These are phyloP conservation scores for Rhodamnia rubescens DNA, from an alignment of 345 rosid species.

Conservation along the genomic window DNA sequence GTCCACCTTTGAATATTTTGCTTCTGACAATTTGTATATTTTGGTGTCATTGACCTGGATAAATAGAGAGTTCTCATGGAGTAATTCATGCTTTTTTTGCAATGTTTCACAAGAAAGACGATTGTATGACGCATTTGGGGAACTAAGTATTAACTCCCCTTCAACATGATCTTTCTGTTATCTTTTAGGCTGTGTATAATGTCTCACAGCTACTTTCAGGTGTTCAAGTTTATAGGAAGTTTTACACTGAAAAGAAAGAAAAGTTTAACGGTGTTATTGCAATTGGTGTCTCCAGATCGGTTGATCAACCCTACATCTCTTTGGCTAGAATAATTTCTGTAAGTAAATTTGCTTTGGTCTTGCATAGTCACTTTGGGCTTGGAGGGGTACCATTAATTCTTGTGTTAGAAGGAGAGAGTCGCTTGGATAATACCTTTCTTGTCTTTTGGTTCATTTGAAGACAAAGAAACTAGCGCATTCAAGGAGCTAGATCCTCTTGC, in stretches of 20 bases:
- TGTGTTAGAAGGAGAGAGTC: background rate
- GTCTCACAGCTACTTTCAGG: slow-evolving; percentile 18
- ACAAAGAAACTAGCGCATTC: background rate
- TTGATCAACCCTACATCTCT: slow-evolving; percentile 40
- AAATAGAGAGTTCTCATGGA: background rate
- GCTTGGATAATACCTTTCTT: background rate
- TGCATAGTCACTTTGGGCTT: background rate
- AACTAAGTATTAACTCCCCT: background rate
- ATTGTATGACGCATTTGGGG: background rate
- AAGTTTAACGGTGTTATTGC: slow-evolving; percentile 57
- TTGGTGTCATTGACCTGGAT: background rate
- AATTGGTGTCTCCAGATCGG: slow-evolving; percentile 31
- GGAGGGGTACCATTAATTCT: background rate
- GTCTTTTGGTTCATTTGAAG: background rate
- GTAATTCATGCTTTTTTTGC: background rate
- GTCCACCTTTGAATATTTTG: background rate
- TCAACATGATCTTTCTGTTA: background rate
- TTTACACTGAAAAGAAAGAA: slow-evolving; percentile 63
- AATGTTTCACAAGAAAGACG: background rate
- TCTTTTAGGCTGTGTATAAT: background rate
- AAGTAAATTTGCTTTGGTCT: background rate
- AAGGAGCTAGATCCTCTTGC: background rate
- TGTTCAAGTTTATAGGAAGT: slow-evolving; percentile 47
- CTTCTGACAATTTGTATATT: background rate
- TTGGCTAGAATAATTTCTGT: slow-evolving; percentile 41